A percentile compares a stretch with the other conserved stretches of the same genome.
Evolutionary conservation across 2,329 filamentous ascomycete genomes (phyloP).

Genomic region (Hypoxylon sp.): DNA sequence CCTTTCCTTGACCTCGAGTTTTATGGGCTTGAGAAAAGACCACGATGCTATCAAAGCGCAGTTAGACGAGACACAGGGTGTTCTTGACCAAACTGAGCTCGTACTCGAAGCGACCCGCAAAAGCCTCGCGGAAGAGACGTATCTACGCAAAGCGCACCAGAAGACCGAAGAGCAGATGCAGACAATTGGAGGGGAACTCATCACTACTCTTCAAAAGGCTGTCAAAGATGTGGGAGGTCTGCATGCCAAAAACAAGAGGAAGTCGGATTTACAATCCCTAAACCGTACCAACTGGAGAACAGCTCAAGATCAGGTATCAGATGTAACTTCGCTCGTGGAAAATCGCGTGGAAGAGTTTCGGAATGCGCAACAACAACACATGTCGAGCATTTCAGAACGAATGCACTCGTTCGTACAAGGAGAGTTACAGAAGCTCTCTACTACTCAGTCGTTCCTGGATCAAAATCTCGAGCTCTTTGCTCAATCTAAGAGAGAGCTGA

Average conservation of each 20-base stretch:
- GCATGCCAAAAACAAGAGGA: slow-evolving; percentile 87
- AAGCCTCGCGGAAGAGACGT: slow-evolving; percentile 82
- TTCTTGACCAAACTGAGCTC: slow-evolving; percentile 90
- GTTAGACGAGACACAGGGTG: slow-evolving; percentile 83
- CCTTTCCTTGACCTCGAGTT: slow-evolving; percentile 86
- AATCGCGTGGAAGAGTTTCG: slow-evolving; percentile 80
- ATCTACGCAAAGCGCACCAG: slow-evolving; percentile 86
- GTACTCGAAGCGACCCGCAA: slow-evolving; percentile 83
- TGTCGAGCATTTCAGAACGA: slow-evolving; percentile 75
- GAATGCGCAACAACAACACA: slow-evolving; percentile 77
- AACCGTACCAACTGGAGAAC: slow-evolving; percentile 86
- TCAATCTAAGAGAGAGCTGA: slow-evolving; percentile 76
- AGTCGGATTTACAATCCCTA: slow-evolving; percentile 83
- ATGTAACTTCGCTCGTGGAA: slow-evolving; percentile 84
- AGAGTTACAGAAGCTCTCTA: slow-evolving; percentile 79
- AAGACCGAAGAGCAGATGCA: slow-evolving; percentile 84
- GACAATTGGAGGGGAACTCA: slow-evolving; percentile 79
- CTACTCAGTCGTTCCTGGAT: slow-evolving; percentile 78
- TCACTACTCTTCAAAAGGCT: slow-evolving; percentile 82
- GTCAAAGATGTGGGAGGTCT: slow-evolving; percentile 85
- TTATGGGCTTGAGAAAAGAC: slow-evolving; percentile 90
- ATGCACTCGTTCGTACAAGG: slow-evolving; percentile 83
- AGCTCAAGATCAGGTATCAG: slow-evolving; percentile 80
- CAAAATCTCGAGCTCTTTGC: slow-evolving; percentile 78
- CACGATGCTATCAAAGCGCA: slow-evolving; percentile 81